Percentiles rank a stretch among this genome's conserved stretches.
These are phyloP conservation scores for Saccharomycopsis microspora DNA, from an alignment of 805 yeast species.

Conservation along the genomic window DNA sequence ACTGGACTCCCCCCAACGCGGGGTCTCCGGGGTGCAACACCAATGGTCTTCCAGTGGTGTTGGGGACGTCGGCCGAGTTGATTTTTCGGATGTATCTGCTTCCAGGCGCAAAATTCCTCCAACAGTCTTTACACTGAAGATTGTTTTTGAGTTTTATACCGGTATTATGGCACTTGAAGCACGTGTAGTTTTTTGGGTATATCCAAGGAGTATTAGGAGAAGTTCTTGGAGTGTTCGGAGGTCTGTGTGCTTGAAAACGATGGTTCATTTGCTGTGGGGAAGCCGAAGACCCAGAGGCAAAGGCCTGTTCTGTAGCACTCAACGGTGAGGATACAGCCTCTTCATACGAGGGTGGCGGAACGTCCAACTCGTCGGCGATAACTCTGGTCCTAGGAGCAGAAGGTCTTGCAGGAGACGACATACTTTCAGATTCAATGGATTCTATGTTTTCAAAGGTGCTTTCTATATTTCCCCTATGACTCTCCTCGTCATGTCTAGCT, in stretches of 20 bases:
- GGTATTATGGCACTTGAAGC: slow-evolving; percentile 64
- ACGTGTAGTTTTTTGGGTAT: slow-evolving; percentile 51
- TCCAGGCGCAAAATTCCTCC: slow-evolving; percentile 47
- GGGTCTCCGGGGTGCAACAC: slow-evolving; percentile 70
- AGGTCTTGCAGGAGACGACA: too few relatives aligned
- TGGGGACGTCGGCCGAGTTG: slow-evolving; percentile 17
- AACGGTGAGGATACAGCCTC: not conserved
- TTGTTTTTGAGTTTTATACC: slow-evolving; percentile 54
- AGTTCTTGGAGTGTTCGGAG: not conserved
- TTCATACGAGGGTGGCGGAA: not conserved
- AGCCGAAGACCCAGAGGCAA: not conserved
- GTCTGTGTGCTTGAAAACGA: too few relatives aligned
- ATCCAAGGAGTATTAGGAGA: slow-evolving; percentile 39
- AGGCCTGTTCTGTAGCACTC: not conserved
- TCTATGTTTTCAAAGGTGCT: too few relatives aligned
- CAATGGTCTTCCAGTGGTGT: slow-evolving; percentile 2
- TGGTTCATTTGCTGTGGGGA: not conserved
- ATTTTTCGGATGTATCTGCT: slow-evolving; percentile 11
- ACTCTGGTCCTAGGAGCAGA: too few relatives aligned
- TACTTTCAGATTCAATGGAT: too few relatives aligned
- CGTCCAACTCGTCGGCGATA: not conserved
- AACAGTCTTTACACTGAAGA: slow-evolving; percentile 59
- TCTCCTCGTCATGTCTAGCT: too few relatives aligned
- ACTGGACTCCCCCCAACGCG: slow-evolving; percentile 55
- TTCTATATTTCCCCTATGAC: too few relatives aligned